These are phyloP conservation scores for Mariannaea sp. DNA, from an alignment of 2,329 filamentous ascomycete genomes.

Conservation along the genomic window DNA sequence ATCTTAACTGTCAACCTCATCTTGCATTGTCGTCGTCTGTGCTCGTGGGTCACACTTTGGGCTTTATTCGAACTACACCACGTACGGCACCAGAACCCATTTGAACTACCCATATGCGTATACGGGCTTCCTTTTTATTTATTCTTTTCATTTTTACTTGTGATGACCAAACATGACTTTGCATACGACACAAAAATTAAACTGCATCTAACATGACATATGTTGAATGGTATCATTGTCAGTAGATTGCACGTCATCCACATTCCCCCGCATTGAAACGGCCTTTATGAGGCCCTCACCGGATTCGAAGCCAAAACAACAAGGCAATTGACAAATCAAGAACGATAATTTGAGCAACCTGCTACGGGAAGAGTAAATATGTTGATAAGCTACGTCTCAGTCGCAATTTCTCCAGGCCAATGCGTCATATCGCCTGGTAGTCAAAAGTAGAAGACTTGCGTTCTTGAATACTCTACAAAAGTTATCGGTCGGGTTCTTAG, in stretches of 20 bases:
- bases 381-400: constrained; percentile 1
- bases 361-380: background rate
- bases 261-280: constrained; percentile 1
- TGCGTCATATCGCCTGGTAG: background rate
- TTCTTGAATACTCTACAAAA: too few relatives aligned
- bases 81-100: too few relatives aligned
- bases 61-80: background rate
- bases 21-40: background rate
- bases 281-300: background rate
- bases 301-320: background rate
- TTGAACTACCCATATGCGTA: too few relatives aligned
- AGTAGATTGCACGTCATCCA: constrained; percentile 2
- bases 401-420: constrained; percentile 9
- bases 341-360: background rate
- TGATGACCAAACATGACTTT: background rate
- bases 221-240: constrained; percentile 1
- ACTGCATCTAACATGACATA: too few relatives aligned
- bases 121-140: too few relatives aligned
- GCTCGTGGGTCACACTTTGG: background rate
- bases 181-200: too few relatives aligned
- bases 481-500: too few relatives aligned
- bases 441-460: too few relatives aligned
- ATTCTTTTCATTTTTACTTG: too few relatives aligned
- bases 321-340: too few relatives aligned
- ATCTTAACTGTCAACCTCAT: background rate